Evolutionary conservation across 805 yeast genomes (phyloP).

Genomic region (Schizosaccharomyces pombe): DNA sequence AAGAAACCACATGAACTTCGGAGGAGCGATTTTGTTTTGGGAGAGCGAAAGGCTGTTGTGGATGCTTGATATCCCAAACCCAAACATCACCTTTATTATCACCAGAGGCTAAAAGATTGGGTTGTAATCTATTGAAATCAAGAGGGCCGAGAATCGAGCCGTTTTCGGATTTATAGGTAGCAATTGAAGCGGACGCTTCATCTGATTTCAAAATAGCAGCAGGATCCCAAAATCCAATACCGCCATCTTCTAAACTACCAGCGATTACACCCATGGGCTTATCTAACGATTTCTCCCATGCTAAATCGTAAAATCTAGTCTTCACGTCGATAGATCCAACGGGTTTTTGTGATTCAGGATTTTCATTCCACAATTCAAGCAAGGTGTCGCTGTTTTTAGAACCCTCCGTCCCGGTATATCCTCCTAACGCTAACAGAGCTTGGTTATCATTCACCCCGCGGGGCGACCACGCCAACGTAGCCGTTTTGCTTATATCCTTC

Average conservation of each 20-base stretch:
- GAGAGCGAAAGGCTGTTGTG: conserved; percentile 40
- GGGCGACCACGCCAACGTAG: conserved; percentile 91
- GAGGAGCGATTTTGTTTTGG: conserved; percentile 58
- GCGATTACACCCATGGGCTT: conserved; percentile 40
- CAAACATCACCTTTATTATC: conserved; percentile 72
- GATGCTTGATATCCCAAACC: conserved; percentile 66
- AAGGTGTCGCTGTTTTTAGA: conserved; percentile 57
- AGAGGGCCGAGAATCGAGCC: conserved; percentile 42
- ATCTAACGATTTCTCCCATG: conserved; percentile 44
- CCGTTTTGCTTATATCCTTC: conserved; percentile 60
- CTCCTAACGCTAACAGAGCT: conserved; percentile 51
- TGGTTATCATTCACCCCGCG: conserved; percentile 33
- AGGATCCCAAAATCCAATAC: conserved; percentile 57
- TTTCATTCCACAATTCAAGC: conserved; percentile 57
- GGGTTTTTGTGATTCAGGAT: not conserved
- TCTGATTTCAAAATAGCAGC: conserved; percentile 15
- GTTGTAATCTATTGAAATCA: conserved; percentile 53
- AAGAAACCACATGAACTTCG: conserved; percentile 56
- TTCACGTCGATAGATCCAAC: conserved; percentile 7
- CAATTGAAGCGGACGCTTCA: conserved; percentile 24
- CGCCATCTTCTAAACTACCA: conserved; percentile 73
- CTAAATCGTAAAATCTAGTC: conserved; percentile 43
- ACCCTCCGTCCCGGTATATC: conserved; percentile 90
- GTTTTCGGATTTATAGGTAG: conserved; percentile 33
- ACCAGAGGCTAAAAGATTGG: conserved; percentile 57